Base-by-base conservation (phyloP, 2,329 filamentous ascomycete species). In the Verticillium albo-atrum region DNA sequence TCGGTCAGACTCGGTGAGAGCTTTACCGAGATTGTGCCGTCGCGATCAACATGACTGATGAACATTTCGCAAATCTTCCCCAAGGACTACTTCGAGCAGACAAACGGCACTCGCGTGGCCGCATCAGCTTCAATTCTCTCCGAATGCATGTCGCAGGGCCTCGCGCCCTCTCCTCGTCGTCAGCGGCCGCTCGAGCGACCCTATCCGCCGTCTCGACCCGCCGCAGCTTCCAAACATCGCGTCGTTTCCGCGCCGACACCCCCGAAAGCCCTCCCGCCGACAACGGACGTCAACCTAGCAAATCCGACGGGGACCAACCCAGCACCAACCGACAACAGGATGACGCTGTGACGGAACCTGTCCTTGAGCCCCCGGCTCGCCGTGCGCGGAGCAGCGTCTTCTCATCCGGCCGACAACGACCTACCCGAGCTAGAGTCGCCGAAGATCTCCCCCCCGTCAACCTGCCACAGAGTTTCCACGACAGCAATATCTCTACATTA, bases 391-490 rank as follows among this genome's bases (percentile, higher is more conserved):
- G 54, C 35, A 47, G 56, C 60, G 51, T 60, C 26, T 61, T 62
- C 67, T 66, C 54, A 63, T 61, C 64, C 65, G 64, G 67, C 66
- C 72, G 70, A 62, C 68, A 65, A 59, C 71, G 73, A 30, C 66
- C 69, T 56, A 62, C 71, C 58, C 70, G 74, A 57, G 70, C 69
- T 57, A 66, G 70, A 50, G 68, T 67, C 32, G 71, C 73, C 34
- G 72, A 75, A 27, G 74, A 76, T 52, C 64, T 85, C 12, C 83
- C 83, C n/a, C 75, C 78, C 2, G 73, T 84, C 25, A 75, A 79
- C 55, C 72, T 90, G 15, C 85, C 87, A 1, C 71, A 77, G 59
- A 81, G 78, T 71, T 90, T 89, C 62, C 71, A 85, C 57, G 72
- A 80, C 42, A 70, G 75, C 23, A 82, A 82, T 58, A 78, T 89